Evolutionary conservation across 2,329 filamentous ascomycete species (phyloP).

Genomic region (Scytalidium lignicola): DNA sequence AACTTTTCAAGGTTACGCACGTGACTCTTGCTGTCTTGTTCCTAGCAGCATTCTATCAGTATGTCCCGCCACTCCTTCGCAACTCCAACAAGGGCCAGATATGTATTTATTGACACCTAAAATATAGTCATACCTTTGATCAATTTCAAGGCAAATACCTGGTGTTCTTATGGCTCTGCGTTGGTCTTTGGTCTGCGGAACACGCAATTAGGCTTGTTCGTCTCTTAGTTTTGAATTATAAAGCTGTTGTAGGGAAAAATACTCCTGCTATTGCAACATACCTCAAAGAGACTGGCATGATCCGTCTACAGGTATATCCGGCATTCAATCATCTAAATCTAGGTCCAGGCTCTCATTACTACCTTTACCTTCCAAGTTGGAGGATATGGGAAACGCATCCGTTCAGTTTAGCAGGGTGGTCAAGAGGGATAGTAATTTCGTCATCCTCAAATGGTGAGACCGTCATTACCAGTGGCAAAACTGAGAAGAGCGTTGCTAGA

Average conservation of each 20-base stretch:
- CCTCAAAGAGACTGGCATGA: slow-evolving; percentile 36
- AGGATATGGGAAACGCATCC: slow-evolving; percentile 46
- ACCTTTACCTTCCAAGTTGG: slow-evolving; percentile 41
- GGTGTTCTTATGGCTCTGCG: slow-evolving; percentile 38
- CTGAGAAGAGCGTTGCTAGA: no score
- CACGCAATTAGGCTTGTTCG: slow-evolving; percentile 37
- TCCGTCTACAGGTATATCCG: slow-evolving; percentile 39
- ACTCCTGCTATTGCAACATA: slow-evolving; percentile 37
- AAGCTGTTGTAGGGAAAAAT: slow-evolving; percentile 23
- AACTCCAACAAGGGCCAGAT: no score
- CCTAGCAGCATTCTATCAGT: no score
- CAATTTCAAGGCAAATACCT: slow-evolving; percentile 41
- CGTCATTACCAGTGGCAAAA: no score
- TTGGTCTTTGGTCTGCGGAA: slow-evolving; percentile 43
- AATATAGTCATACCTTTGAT: slow-evolving; percentile 38
- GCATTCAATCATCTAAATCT: slow-evolving; percentile 29
- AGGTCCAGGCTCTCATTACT: slow-evolving; percentile 44
- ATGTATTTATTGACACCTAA: slow-evolving; percentile 23
- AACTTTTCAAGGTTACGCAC: no score
- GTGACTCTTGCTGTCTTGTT: no score
- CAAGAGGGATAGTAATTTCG: no score
- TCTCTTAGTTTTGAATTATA: slow-evolving; percentile 37
- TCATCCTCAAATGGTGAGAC: no score
- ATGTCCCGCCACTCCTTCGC: no score
- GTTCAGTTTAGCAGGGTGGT: slow-evolving; percentile 36